phyloP scores from a whole-genome alignment of 2,329 filamentous ascomycete species.

The Cladosporium sp. region DNA sequence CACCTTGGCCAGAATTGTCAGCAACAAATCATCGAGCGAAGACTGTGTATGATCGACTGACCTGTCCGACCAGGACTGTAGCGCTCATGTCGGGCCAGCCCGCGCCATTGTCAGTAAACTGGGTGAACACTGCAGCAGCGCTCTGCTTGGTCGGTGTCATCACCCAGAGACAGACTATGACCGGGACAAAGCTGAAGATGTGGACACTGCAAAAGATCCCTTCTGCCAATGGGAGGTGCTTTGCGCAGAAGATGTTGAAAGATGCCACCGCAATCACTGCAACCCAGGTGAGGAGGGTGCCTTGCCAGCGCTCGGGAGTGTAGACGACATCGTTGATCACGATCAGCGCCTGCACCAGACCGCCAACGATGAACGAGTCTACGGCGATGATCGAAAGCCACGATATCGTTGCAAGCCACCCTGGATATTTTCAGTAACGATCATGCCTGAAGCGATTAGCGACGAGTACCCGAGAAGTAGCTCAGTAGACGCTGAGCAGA shows the following conservation, averaged over 20 bases:
- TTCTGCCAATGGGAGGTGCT: slow-evolving; percentile 34
- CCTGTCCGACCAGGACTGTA: slow-evolving; percentile 40
- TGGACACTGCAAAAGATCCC: slow-evolving; percentile 35
- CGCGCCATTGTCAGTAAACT: slow-evolving; percentile 41
- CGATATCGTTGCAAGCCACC: slow-evolving; percentile 34
- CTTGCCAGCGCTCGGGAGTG: slow-evolving; percentile 28
- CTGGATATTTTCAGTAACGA: slow-evolving; percentile 11
- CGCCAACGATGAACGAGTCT: slow-evolving; percentile 46
- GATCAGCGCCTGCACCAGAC: slow-evolving; percentile 48
- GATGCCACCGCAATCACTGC: slow-evolving; percentile 25
- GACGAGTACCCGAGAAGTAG: slow-evolving; percentile 21
- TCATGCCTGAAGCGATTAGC: not conserved
- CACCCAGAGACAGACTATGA: slow-evolving; percentile 36
- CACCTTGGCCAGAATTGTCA: not conserved
- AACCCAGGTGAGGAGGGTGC: slow-evolving; percentile 30
- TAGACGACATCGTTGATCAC: slow-evolving; percentile 41
- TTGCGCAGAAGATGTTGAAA: slow-evolving; percentile 35
- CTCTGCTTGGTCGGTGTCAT: slow-evolving; percentile 25
- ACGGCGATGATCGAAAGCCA: slow-evolving; percentile 49
- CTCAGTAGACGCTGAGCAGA: slow-evolving; percentile 30
- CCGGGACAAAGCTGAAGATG: slow-evolving; percentile 35
- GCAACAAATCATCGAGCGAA: slow-evolving; percentile 11
- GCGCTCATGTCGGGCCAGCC: slow-evolving; percentile 41
- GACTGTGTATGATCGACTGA: slow-evolving; percentile 35
- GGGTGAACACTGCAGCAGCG: slow-evolving; percentile 31